Base-by-base conservation (phyloP, 306 rosid genomes). In the Cicer pinnatifidum region DNA sequence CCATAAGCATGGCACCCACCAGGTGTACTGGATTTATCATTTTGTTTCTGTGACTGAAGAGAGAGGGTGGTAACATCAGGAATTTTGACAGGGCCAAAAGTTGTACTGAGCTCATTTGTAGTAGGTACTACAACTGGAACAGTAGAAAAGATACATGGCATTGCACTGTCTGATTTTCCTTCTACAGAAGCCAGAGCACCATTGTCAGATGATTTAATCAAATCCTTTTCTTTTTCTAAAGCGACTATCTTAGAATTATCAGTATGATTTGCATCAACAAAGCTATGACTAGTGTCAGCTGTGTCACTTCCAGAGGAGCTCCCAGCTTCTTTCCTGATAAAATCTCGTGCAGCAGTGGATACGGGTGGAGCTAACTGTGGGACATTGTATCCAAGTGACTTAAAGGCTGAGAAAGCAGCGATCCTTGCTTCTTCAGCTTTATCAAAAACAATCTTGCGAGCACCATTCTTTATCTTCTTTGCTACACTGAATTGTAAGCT, bases 401-500 rank as follows among this genome's bases (percentile, higher is more conserved):
- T 94, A 60, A 89, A 89, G 56, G 95, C 95, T 15, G 90, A 79
- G 75, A 91, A 91, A 80, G 97, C 97, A 79, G 91, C 95, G 79
- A 73, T 56, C 88, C 96, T 91, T 37, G 97, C 98, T 85, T 94
- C 98, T 82, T 94, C 98, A 67, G 98, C 98, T 84, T 91, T 89
- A 78, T 89, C 98, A 41, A 94, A 86, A 81, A 91, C 96, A 57
- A 94, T 84, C 88, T 87, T 94, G 73, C 97, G 91, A 70, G 98
- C 97, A 79, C 96, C 96, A 46, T 89, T 87, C 89, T 94, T 94
- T 71, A 94, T 94, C 89, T 94, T 94, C 89, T 85, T 91, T 51
- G 97, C 97, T 52, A 87, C 85, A 79, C 97, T 92, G 67, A 89
- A 54, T 78, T 89, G 97, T 39, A 88, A 52, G 52, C 88, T 86